Evolutionary conservation across 345 rosid species (phyloP).

Genomic region (Erucastrum elatum): DNA sequence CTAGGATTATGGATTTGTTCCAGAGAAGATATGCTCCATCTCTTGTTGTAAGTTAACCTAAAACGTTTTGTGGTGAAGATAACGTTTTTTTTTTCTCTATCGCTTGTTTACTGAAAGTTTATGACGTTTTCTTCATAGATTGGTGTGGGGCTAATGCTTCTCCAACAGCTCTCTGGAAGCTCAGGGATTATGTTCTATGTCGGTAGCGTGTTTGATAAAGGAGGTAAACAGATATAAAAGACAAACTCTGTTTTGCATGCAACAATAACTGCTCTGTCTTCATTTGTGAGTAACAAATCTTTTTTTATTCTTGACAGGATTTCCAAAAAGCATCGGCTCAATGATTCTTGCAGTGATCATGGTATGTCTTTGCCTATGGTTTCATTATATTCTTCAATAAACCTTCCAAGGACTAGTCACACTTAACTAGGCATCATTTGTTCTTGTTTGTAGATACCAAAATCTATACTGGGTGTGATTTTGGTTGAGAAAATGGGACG

Average conservation of each 20-base stretch:
- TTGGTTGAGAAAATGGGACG: conserved; percentile 55
- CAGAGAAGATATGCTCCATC: conserved; percentile 51
- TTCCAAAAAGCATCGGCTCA: conserved; percentile 44
- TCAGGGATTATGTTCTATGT: conserved; percentile 41
- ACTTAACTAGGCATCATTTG: not conserved
- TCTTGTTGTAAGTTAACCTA: conserved; percentile 40
- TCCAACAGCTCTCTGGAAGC: conserved; percentile 50
- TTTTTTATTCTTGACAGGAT: conserved; percentile 32
- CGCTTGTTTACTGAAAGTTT: conserved; percentile 33
- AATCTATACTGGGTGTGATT: conserved; percentile 24
- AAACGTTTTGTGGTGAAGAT: not conserved
- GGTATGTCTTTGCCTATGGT: conserved; percentile 35
- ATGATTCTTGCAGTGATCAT: conserved; percentile 41
- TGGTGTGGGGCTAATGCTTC: conserved; percentile 54
- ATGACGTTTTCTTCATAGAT: conserved; percentile 38
- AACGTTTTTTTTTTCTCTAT: not conserved
- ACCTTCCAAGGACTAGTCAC: not conserved
- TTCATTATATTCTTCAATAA: not conserved
- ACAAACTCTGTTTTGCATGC: conserved; percentile 3
- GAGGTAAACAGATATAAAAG: conserved; percentile 41
- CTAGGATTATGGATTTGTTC: conserved; percentile 42
- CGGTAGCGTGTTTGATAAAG: conserved; percentile 42
- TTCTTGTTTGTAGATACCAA: conserved; percentile 38
- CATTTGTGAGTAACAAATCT: conserved; percentile 4
- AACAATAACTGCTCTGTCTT: not conserved